These are phyloP conservation scores for Massarina eburnea DNA, from an alignment of 2,329 filamentous ascomycete genomes.

Conservation along the genomic window DNA sequence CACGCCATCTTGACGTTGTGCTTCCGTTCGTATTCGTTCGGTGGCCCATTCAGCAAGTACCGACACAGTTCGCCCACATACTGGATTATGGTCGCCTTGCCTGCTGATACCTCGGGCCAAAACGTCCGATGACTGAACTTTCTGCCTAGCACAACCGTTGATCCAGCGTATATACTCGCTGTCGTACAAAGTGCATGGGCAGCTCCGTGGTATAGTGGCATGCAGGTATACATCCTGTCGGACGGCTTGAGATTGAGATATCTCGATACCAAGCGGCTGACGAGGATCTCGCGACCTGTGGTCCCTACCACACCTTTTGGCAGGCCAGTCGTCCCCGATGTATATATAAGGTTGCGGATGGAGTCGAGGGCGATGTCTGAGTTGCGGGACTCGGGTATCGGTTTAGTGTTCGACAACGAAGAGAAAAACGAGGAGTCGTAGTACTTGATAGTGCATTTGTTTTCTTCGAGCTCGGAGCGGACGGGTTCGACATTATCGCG, in stretches of 20 bases:
- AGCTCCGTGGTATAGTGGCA: slow-evolving; percentile 43
- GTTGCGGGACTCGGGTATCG: slow-evolving; percentile 26
- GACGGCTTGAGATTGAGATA: slow-evolving; percentile 32
- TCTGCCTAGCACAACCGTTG: slow-evolving; percentile 31
- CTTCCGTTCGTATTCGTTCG: slow-evolving; percentile 31
- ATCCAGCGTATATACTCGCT: slow-evolving; percentile 33
- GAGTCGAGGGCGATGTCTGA: slow-evolving; percentile 27
- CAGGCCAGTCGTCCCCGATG: slow-evolving; percentile 40
- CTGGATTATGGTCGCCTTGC: slow-evolving; percentile 36
- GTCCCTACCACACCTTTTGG: slow-evolving; percentile 35
- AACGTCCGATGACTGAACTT: slow-evolving; percentile 41
- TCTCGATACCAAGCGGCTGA: slow-evolving; percentile 20
- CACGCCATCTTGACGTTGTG: slow-evolving; percentile 39
- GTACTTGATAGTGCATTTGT: slow-evolving; percentile 30
- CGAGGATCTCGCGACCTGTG: slow-evolving; percentile 32
- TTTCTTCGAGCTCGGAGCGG: slow-evolving; percentile 22
- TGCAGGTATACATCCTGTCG: slow-evolving; percentile 39
- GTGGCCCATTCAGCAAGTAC: slow-evolving; percentile 38
- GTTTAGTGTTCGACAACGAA: slow-evolving; percentile 21
- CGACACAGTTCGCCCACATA: slow-evolving; percentile 44
- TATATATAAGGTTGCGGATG: slow-evolving; percentile 37
- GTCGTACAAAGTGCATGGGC: slow-evolving; percentile 34
- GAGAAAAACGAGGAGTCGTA: slow-evolving; percentile 30
- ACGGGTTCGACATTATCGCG: slow-evolving; percentile 48
- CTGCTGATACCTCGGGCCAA: slow-evolving; percentile 40